These are phyloP conservation scores for Lactarius sp. DNA, from an alignment of 768 basidiomycete species.

Conservation along the genomic window DNA sequence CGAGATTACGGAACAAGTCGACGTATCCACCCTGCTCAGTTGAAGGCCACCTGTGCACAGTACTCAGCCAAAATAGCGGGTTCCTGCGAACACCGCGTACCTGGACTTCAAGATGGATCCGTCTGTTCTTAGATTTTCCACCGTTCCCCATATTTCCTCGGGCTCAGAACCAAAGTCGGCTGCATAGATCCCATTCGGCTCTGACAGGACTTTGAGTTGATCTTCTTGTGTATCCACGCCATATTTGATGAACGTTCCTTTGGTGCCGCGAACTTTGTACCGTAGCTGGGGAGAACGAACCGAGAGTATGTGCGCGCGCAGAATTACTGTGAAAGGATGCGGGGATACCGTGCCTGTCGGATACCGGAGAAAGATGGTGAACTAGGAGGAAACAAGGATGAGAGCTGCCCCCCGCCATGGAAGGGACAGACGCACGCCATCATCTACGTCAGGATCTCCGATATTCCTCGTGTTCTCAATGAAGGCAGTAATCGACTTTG, in stretches of 20 bases:
- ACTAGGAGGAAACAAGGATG: conserved; percentile 33
- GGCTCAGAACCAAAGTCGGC: conserved; percentile 56
- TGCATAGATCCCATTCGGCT: conserved; percentile 42
- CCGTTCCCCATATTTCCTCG: conserved; percentile 53
- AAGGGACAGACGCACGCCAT: conserved; percentile 42
- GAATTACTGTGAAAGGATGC: conserved; percentile 59
- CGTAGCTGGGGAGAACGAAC: conserved; percentile 62
- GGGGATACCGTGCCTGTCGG: conserved; percentile 36
- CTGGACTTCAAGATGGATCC: conserved; percentile 34
- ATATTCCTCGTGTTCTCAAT: conserved; percentile 64
- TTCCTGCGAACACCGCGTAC: conserved; percentile 29
- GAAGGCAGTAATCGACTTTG: conserved; percentile 61
- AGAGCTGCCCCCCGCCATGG: conserved; percentile 49
- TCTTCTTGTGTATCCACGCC: conserved; percentile 79
- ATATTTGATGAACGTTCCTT: conserved; percentile 68
- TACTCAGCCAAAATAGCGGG: conserved; percentile 20
- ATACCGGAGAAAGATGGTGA: conserved; percentile 28
- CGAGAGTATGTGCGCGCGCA: conserved; percentile 66
- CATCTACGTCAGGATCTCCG: conserved; percentile 61
- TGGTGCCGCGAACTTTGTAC: conserved; percentile 65
- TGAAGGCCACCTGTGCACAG: conserved; percentile 54
- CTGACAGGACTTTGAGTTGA: conserved; percentile 55
- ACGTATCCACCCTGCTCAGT: conserved; percentile 53
- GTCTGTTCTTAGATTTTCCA: conserved; percentile 52
- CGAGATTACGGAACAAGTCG: conserved; percentile 62